Conservation (phyloP, 106 monocot species). For the Hemerocallis citrina region DNA sequence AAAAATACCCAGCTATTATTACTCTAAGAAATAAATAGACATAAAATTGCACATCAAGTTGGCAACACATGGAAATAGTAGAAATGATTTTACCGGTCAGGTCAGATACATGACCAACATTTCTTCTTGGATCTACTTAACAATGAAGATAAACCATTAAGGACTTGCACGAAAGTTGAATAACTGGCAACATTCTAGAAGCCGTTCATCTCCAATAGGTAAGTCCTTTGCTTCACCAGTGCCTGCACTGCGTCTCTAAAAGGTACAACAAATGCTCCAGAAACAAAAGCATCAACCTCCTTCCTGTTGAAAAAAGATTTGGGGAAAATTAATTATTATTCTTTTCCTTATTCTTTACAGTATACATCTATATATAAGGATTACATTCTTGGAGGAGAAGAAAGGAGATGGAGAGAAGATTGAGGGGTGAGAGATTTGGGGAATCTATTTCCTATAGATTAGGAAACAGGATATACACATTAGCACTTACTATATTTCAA, state of each 20-base stretch:
- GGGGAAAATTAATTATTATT: too few species aligned
- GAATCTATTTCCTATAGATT: too few species aligned
- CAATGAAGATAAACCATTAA: slow-evolving; percentile 12
- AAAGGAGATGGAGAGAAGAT: too few species aligned
- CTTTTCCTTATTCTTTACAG: too few species aligned
- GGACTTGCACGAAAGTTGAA: background rate
- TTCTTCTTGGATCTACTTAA: background rate
- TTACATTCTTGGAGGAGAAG: too few species aligned
- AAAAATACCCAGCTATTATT: slow-evolving; percentile 10
- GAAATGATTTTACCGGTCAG: background rate
- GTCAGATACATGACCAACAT: background rate
- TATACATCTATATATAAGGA: too few species aligned
- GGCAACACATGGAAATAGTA: slow-evolving; percentile 1
- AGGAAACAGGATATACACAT: too few species aligned
- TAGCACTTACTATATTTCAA: too few species aligned
- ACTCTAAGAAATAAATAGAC: slow-evolving; percentile 4
- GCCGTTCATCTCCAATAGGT: slow-evolving; percentile 84
- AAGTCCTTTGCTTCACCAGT: slow-evolving; percentile 53
- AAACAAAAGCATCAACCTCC: slow-evolving; percentile 55
- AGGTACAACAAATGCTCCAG: slow-evolving; percentile 55
- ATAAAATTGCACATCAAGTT: background rate
- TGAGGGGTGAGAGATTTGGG: too few species aligned
- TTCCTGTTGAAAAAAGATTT: too few species aligned
- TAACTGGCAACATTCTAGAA: slow-evolving; percentile 43
- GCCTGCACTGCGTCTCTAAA: slow-evolving; percentile 47